A percentile compares a stretch with the other conserved stretches of the same genome.
These are phyloP conservation scores for Wickerhamomyces bisporus DNA, from an alignment of 805 yeast genomes.

Conservation along the genomic window DNA sequence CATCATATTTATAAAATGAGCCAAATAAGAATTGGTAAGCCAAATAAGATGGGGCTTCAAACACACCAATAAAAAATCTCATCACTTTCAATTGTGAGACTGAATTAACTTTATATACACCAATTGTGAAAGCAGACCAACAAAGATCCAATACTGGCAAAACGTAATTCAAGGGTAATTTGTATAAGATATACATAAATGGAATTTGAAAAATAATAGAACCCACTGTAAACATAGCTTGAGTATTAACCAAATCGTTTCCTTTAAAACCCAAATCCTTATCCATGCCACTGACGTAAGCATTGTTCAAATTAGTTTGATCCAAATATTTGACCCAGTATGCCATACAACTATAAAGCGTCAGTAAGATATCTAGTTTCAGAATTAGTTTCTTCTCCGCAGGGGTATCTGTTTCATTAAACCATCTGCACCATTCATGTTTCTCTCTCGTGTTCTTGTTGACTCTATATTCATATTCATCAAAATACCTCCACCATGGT, in stretches of 20 bases:
- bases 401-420: conserved; percentile 19
- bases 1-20: conserved; percentile 50
- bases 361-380: conserved; percentile 52
- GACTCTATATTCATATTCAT: conserved; percentile 42
- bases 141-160: conserved; percentile 46
- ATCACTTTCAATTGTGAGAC: conserved; percentile 52
- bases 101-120: conserved; percentile 43
- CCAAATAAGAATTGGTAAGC: conserved; percentile 57
- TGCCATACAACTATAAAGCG: conserved; percentile 51
- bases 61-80: conserved; percentile 62
- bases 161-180: conserved; percentile 44
- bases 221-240: conserved; percentile 57
- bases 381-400: conserved; percentile 40
- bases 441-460: conserved; percentile 1
- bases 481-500: conserved; percentile 52
- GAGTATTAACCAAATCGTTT: conserved; percentile 58
- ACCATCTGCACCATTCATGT: conserved; percentile 16
- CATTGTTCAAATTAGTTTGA: conserved; percentile 54
- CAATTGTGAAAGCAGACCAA: conserved; percentile 31
- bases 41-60: conserved; percentile 66
- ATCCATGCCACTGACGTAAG: conserved; percentile 61
- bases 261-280: conserved; percentile 55
- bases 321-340: conserved; percentile 71
- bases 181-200: conserved; percentile 53
- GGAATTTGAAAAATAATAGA: conserved; percentile 62